These are phyloP conservation scores for Oryza nivara DNA, from an alignment of 176 grass and related monocot genomes.

Conservation along the genomic window DNA sequence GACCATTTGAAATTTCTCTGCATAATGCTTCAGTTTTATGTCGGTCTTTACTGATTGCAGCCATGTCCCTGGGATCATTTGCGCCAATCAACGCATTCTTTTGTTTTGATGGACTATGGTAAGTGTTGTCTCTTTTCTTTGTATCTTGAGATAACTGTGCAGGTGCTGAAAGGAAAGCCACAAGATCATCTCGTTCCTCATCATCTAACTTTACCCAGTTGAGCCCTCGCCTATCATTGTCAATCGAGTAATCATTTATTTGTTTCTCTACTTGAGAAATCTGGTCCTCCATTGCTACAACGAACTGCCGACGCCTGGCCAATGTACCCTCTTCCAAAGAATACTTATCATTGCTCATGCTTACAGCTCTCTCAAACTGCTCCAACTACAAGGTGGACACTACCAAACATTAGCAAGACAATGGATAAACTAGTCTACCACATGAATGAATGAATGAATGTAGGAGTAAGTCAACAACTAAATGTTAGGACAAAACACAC, in stretches of 20 bases:
- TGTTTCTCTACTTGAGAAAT: constrained; percentile 62
- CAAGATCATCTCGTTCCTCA: constrained; percentile 76
- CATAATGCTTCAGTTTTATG: constrained; percentile 35
- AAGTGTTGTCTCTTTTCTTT: constrained; percentile 37
- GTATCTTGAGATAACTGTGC: constrained; percentile 41
- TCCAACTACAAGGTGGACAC: constrained; percentile 63
- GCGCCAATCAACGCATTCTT: background rate
- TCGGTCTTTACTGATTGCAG: constrained; percentile 33
- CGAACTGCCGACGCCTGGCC: constrained; percentile 68
- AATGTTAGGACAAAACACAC: constrained; percentile 39
- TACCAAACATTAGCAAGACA: background rate
- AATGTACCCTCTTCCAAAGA: constrained; percentile 65
- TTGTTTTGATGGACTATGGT: constrained; percentile 28
- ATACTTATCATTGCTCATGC: constrained; percentile 54
- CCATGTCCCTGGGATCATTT: background rate
- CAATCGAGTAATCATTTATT: constrained; percentile 50
- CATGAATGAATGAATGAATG: constrained; percentile 6
- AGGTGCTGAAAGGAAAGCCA: constrained; percentile 76
- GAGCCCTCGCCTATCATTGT: constrained; percentile 50
- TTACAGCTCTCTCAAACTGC: constrained; percentile 81
- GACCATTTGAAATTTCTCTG: constrained; percentile 52
- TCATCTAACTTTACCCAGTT: constrained; percentile 84
- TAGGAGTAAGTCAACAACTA: constrained; percentile 6
- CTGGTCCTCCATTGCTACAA: constrained; percentile 66
- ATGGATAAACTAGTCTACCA: constrained; percentile 5